These are phyloP conservation scores for Psidium friedrichsthalianum DNA, from an alignment of 345 rosid species.

Conservation along the genomic window DNA sequence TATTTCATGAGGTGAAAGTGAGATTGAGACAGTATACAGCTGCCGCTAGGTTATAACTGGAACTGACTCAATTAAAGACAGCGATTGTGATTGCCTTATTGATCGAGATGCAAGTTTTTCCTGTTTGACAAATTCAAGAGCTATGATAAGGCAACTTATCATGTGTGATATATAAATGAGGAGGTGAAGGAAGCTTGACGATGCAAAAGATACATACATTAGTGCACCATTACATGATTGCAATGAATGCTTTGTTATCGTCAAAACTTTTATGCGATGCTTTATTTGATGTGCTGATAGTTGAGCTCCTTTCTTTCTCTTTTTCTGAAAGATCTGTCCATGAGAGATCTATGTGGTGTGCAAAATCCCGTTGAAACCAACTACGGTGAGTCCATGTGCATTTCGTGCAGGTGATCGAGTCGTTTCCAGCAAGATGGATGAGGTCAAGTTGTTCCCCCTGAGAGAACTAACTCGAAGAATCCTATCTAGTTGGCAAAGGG, in stretches of 20 bases:
- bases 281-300: neutral
- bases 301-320: too few species aligned
- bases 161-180: neutral
- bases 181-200: neutral
- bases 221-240: neutral
- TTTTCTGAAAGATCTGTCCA: neutral
- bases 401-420: conserved; percentile 63
- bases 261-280: neutral
- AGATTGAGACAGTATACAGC: neutral
- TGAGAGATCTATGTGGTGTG: neutral
- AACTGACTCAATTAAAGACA: neutral
- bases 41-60: neutral
- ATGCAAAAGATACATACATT: neutral
- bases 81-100: neutral
- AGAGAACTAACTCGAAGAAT: conserved; percentile 64
- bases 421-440: conserved; percentile 88
- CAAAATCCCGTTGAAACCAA: neutral
- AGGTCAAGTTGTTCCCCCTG: conserved; percentile 41
- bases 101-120: neutral
- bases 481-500: conserved; percentile 78
- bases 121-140: neutral
- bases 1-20: neutral
- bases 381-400: too few species aligned
- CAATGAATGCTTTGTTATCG: neutral
- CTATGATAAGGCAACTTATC: neutral